Base-by-base conservation (phyloP, 129 eudicot genomes). In the Lactuca saligna region DNA sequence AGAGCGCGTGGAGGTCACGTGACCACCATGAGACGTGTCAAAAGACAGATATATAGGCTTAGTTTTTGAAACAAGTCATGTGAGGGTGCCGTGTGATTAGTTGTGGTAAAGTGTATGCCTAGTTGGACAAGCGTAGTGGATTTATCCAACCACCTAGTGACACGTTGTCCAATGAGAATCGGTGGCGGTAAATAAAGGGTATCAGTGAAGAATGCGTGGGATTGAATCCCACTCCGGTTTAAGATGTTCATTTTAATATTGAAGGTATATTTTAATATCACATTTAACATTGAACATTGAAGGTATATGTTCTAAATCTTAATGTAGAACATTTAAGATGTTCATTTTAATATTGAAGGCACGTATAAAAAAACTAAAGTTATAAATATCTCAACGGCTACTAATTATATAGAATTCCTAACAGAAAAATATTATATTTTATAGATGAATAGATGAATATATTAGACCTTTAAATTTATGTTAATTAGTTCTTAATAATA, bases 141-240 rank as follows among this genome's bases (percentile, higher is more conserved):
- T 61, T 68, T 61, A 60, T 58, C 74, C 74, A 75, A 67, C 57
- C 14, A 48, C 13, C 3, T 39, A 14, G 50, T 4, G 70, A 68
- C 80, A 75, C 44, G 69, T 7, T 75, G 69, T 38, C 56, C 57
- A 67, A n/a, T 54, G n/a, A 20, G 35, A 10, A 74, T 41, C 16
- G 68, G 38, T 75, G 69, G 35, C 61, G 62, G 79, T 75, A 64
- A 73, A 39, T 2, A 71, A 61, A 62, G 74, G 14, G 63, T 64
- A 58, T 56, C 31, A 66, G 75, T 76, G 83, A 76, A 50, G 66
- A 80, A 78, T 70, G 84, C 90, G 84, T 75, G 79, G 70, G 81
- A 41, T 79, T 79, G 67, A 68, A 77, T 78, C 80, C 61, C 78
- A 69, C 61, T 73, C 69, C 50, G 61, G 6, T 4, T 33, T 57